A percentile compares a stretch with the other conserved stretches of the same genome.
These are phyloP conservation scores for Aureobasidium sp. DNA, from an alignment of 2,329 filamentous ascomycete genomes.

Conservation along the genomic window DNA sequence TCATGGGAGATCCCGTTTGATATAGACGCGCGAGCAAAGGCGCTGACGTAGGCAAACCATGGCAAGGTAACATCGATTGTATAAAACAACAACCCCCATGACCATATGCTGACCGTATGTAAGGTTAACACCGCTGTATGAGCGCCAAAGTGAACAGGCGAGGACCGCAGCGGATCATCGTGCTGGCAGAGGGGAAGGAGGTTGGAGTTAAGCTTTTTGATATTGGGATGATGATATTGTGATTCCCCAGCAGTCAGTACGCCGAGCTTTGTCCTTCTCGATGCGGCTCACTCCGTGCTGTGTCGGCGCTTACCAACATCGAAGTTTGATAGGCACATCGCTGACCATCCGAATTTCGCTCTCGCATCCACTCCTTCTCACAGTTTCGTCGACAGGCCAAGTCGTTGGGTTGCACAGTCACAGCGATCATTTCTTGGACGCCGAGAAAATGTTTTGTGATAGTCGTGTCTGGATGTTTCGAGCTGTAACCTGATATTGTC, in stretches of 20 bases:
- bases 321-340: constrained; percentile 8
- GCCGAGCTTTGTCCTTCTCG: neutral
- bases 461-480: neutral
- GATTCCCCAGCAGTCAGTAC: neutral
- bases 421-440: neutral
- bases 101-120: neutral
- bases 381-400: neutral
- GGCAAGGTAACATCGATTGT: neutral
- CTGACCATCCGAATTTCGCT: neutral
- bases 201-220: constrained; percentile 1
- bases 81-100: neutral
- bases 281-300: constrained; percentile 1
- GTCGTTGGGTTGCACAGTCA: constrained; percentile 3
- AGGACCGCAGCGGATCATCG: neutral
- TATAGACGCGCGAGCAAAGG: neutral
- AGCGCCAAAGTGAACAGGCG: neutral
- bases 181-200: neutral
- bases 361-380: neutral
- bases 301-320: neutral
- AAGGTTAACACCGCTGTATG: neutral
- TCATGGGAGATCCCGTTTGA: neutral
- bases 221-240: neutral
- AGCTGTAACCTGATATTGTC: neutral
- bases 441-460: neutral
- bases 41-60: neutral